Base-by-base conservation (phyloP, 768 basidiomycete genomes). In the Pisolithus microcarpus region DNA sequence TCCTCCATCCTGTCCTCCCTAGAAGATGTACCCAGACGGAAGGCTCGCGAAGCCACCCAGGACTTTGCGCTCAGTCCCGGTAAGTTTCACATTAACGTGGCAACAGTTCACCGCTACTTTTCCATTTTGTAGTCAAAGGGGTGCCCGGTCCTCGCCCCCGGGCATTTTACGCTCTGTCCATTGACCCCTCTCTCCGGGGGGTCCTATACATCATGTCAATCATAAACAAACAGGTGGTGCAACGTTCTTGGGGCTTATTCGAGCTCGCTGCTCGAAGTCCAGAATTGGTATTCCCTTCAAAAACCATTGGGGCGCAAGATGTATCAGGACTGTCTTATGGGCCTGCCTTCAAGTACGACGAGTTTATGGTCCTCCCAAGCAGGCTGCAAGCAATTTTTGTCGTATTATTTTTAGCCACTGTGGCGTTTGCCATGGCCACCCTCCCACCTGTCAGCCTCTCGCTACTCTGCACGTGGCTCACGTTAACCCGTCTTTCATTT, bases 291-390 rank as follows among this genome's bases (percentile, higher is more conserved):
- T 24, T 65, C 13, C 28, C 30, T 8, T 24, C 51, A 5, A 39
- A 19, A 46, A 52, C 46, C 15, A 11, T 38, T 62, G 43, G 54
- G 63, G 50, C 55, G 63, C 7, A 11, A 52, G 50, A 65, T 10
- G 40, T 58, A 23, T 48, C 55, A 38, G 54, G 49, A 31, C 51
- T 62, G 1, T 46, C 65, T 13, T 93, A 94, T 59, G 93, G 89
- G 5, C 71, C 80, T 0, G 60, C 76, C 2, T 91, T 96, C 72
- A 70, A 70, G 42, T 95, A 93, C 63, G 80, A 82, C 46, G 91
- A 94, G 65, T 85, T 86, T 51, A 18, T 78, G 56, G 69, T 66
- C 4, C 72, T 69, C 45, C 61, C 67, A 4, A 72, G 70, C 31
- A 63, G 61, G 21, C 5, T 81, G 4, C 59, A 69, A n/a, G 72